phyloP scores from a whole-genome alignment of 2,329 filamentous ascomycete species.

The Aspergillus sclerotialis region DNA sequence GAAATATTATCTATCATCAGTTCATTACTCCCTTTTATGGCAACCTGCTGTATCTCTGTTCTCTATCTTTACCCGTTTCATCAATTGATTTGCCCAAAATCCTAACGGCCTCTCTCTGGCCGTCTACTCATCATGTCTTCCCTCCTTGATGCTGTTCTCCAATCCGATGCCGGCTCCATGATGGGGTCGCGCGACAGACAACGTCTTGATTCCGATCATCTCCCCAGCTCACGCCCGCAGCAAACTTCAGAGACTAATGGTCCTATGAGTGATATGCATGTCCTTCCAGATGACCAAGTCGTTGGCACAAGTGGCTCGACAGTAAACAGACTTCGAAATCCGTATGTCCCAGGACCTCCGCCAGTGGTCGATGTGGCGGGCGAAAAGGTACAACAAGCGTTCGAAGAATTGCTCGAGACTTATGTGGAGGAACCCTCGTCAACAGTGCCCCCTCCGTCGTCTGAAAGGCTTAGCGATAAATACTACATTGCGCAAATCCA shows the following conservation, averaged over 20 bases:
- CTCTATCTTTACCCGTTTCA: neutral
- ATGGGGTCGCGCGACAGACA: constrained; percentile 23
- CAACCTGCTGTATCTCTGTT: constrained; percentile 1
- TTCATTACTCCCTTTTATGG: too few species aligned
- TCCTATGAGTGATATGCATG: constrained; percentile 50
- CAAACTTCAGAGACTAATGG: constrained; percentile 45
- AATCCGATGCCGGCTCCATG: constrained; percentile 34
- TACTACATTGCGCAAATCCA: constrained; percentile 63
- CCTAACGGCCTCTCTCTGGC: constrained; percentile 20
- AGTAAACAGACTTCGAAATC: constrained; percentile 41
- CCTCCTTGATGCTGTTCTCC: constrained; percentile 35
- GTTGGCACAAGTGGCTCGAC: constrained; percentile 48
- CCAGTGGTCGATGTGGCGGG: constrained; percentile 55
- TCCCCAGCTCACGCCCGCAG: constrained; percentile 50
- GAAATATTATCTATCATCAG: constrained; percentile 4
- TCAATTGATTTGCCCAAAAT: constrained; percentile 6
- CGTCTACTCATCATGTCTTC: constrained; percentile 30
- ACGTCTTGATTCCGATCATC: constrained; percentile 30
- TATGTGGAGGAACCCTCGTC: constrained; percentile 51
- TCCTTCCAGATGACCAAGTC: constrained; percentile 56
- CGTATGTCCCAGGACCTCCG: constrained; percentile 48
- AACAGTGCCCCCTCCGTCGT: constrained; percentile 47
- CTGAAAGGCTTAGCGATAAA: constrained; percentile 52
- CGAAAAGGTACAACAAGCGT: constrained; percentile 55
- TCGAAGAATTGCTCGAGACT: constrained; percentile 58